A percentile compares a stretch with the other conserved stretches of the same genome.
Conservation (phyloP, 2,329 filamentous ascomycete genomes). For the Aspergillus phoenicis region DNA sequence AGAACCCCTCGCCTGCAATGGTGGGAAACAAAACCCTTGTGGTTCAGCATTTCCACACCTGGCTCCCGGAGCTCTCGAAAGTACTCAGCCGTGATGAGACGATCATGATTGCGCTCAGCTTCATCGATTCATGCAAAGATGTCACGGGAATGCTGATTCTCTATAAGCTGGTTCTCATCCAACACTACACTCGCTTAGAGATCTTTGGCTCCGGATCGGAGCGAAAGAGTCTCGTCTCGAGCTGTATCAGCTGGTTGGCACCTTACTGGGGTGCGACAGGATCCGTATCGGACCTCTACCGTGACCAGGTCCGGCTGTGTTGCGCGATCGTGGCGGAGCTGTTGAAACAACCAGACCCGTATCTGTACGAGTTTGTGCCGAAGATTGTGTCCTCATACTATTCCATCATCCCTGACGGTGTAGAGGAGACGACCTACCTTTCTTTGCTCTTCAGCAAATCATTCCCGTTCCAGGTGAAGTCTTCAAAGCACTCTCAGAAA, state of each 20-base stretch:
- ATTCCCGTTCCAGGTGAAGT: conserved; percentile 82
- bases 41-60: conserved; percentile 94
- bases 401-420: conserved; percentile 68
- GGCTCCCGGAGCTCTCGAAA: conserved; percentile 86
- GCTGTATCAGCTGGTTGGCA: conserved; percentile 85
- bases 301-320: conserved; percentile 88
- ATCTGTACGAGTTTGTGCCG: conserved; percentile 85
- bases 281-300: conserved; percentile 80
- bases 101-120: conserved; percentile 85
- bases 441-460: conserved; percentile 87
- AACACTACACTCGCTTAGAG: conserved; percentile 82
- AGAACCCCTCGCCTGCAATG: conserved; percentile 77
- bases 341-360: conserved; percentile 72
- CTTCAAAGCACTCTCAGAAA: conserved; percentile 60
- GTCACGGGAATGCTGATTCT: conserved; percentile 90
- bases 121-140: conserved; percentile 84
- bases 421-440: conserved; percentile 61
- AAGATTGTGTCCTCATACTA: conserved; percentile 90
- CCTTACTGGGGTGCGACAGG: conserved; percentile 86
- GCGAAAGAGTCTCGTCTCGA: conserved; percentile 71
- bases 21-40: conserved; percentile 93
- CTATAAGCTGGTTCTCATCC: conserved; percentile 89
- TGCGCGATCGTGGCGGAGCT: conserved; percentile 91
- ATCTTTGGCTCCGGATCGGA: conserved; percentile 81
- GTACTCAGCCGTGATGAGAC: conserved; percentile 82